Conservation (phyloP, 148 eudicot species). For the Simmondsia chinensis region DNA sequence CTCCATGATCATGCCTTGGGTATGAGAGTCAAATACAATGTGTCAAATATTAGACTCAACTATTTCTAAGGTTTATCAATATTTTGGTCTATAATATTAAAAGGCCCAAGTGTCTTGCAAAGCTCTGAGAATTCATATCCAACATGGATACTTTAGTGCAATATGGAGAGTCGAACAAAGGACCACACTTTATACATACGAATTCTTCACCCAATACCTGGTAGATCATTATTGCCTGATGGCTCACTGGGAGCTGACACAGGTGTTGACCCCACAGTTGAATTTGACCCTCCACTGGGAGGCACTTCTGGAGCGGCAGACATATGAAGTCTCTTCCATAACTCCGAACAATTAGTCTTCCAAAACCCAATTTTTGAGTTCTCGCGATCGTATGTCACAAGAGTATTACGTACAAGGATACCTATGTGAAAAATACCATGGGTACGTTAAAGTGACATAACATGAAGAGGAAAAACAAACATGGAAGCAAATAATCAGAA, state of each 20-base stretch:
- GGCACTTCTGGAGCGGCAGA: constrained; percentile 38
- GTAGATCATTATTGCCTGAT: constrained; percentile 14
- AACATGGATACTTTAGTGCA: too few species aligned
- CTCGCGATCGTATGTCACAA: constrained; percentile 89
- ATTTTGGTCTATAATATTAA: too few species aligned
- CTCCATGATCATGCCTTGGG: too few species aligned
- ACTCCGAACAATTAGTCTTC: constrained; percentile 95
- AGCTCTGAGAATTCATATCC: too few species aligned
- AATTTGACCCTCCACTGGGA: constrained; percentile 14
- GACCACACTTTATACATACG: not conserved
- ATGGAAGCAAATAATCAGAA: not conserved
- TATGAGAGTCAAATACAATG: too few species aligned
- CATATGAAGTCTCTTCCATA: constrained; percentile 62
- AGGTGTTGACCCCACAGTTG: constrained; percentile 35
- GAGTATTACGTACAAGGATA: constrained; percentile 81
- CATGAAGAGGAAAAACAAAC: not conserved
- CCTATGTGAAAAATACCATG: constrained; percentile 31
- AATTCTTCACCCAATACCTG: constrained; percentile 31
- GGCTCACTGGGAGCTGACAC: constrained; percentile 32
- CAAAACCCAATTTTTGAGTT: constrained; percentile 78
- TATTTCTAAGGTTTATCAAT: too few species aligned
- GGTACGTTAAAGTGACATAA: not conserved
- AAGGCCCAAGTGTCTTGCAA: too few species aligned
- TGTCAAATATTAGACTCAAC: too few species aligned
- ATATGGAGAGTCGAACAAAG: too few species aligned